Conservation (phyloP, 768 basidiomycete species). For the Pisolithus orientalis region DNA sequence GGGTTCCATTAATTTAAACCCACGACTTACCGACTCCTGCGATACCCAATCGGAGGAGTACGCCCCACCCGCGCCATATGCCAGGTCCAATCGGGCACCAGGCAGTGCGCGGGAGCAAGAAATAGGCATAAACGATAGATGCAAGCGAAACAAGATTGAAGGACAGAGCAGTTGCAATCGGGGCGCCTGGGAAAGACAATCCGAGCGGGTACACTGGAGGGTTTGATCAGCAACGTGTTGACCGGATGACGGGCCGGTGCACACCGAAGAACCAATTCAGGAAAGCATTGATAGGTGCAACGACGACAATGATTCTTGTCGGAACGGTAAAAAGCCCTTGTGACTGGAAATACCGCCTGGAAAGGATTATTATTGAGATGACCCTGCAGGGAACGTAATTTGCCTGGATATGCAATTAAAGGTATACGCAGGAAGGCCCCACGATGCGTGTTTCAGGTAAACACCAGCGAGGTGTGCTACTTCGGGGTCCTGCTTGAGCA, state of each 20-base stretch:
- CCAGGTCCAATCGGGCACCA: constrained; percentile 72
- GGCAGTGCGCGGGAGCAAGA: constrained; percentile 60
- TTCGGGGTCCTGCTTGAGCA: constrained; percentile 73
- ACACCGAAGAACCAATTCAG: constrained; percentile 82
- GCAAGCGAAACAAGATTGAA: constrained; percentile 75
- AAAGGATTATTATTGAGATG: neutral
- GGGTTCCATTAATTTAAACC: neutral
- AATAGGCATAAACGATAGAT: constrained; percentile 58
- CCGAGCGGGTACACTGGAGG: constrained; percentile 44
- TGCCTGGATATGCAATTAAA: constrained; percentile 52
- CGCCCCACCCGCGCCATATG: constrained; percentile 60
- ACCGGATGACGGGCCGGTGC: constrained; percentile 8
- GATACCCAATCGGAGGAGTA: constrained; percentile 69
- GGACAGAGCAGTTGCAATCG: constrained; percentile 81
- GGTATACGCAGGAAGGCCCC: constrained; percentile 75
- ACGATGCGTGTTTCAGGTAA: constrained; percentile 69
- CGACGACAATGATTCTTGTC: constrained; percentile 72
- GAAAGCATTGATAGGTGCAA: constrained; percentile 80
- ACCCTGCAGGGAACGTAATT: neutral
- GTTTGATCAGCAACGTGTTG: constrained; percentile 1
- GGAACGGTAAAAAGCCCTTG: constrained; percentile 84
- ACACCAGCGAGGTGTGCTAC: constrained; percentile 71
- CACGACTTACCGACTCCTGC: constrained; percentile 50
- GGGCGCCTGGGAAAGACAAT: constrained; percentile 89
- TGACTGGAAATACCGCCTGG: constrained; percentile 59